A percentile compares a stretch with the other conserved stretches of the same genome.
Conservation (phyloP, 2,329 filamentous ascomycete genomes). For the Xylogone sp. region DNA sequence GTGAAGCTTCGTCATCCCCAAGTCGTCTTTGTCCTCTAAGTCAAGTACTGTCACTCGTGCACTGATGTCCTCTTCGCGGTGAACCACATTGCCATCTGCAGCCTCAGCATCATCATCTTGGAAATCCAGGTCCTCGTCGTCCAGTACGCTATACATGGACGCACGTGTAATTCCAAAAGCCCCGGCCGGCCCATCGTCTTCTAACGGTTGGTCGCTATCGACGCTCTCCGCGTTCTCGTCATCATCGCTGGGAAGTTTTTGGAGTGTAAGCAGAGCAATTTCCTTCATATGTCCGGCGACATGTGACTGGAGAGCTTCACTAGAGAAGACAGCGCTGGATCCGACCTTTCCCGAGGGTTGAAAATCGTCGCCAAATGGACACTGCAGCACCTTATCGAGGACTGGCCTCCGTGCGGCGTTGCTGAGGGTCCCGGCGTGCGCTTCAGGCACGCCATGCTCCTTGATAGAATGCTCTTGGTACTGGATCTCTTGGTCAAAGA, state of each 20-base stretch:
- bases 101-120: slow-evolving; percentile 13
- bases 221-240: slow-evolving; percentile 17
- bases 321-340: slow-evolving; percentile 8
- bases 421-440: slow-evolving; percentile 15
- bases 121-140: slow-evolving; percentile 23
- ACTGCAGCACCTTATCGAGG: slow-evolving; percentile 20
- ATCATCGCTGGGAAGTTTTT: slow-evolving; percentile 2
- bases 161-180: slow-evolving; percentile 15
- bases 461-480: slow-evolving; percentile 23
- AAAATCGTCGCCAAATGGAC: slow-evolving; percentile 27
- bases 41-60: slow-evolving; percentile 8
- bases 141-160: slow-evolving; percentile 28
- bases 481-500: slow-evolving; percentile 21
- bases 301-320: slow-evolving; percentile 1
- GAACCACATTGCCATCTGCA: slow-evolving; percentile 7
- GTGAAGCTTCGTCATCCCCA: slow-evolving; percentile 20
- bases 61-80: slow-evolving; percentile 9
- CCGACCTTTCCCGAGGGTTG: slow-evolving; percentile 16
- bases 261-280: slow-evolving; percentile 1
- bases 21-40: slow-evolving; percentile 16
- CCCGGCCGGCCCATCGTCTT: slow-evolving; percentile 23
- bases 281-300: slow-evolving; percentile 1
- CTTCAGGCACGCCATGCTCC: slow-evolving; percentile 13
- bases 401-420: slow-evolving; percentile 22
- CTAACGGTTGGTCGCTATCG: slow-evolving; percentile 22